phyloP scores from a whole-genome alignment of 371 early-diverging fungal genomes.

The Homolaphlyctis polyrhiza region DNA sequence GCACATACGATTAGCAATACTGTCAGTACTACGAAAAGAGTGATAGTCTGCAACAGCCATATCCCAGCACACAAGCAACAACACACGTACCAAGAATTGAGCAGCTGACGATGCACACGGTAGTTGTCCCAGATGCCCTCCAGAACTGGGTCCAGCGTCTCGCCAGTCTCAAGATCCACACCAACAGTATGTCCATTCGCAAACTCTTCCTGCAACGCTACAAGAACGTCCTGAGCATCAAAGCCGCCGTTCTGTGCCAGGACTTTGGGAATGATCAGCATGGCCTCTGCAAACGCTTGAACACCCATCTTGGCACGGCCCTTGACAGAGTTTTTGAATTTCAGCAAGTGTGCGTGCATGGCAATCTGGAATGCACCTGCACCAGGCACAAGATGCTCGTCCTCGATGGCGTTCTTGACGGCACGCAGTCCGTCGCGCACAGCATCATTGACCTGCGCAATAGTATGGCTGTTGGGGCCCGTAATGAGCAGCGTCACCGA shows the following conservation, averaged over 20 bases:
- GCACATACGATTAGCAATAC: conserved; percentile 7
- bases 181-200: conserved; percentile 88
- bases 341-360: conserved; percentile 68
- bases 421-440: conserved; percentile 98
- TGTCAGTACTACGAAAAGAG: neutral
- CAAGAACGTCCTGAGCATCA: conserved; percentile 95
- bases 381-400: conserved; percentile 88
- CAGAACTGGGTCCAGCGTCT: conserved; percentile 85
- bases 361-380: conserved; percentile 96
- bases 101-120: conserved; percentile 92
- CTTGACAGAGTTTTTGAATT: conserved; percentile 86
- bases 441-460: conserved; percentile 95
- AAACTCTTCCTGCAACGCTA: conserved; percentile 87
- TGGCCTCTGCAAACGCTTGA: conserved; percentile 94
- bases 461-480: conserved; percentile 92
- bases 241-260: conserved; percentile 95
- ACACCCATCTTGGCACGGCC: conserved; percentile 96
- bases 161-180: conserved; percentile 91
- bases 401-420: conserved; percentile 96
- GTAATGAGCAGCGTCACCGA: conserved; percentile 95
- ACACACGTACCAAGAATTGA: conserved; percentile 70
- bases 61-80: neutral
- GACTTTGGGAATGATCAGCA: conserved; percentile 94
- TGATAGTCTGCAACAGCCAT: neutral
- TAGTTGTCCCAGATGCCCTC: conserved; percentile 99